Evolutionary conservation across 371 early-diverging fungal species (phyloP).

Genomic region (Mortierella sp.): DNA sequence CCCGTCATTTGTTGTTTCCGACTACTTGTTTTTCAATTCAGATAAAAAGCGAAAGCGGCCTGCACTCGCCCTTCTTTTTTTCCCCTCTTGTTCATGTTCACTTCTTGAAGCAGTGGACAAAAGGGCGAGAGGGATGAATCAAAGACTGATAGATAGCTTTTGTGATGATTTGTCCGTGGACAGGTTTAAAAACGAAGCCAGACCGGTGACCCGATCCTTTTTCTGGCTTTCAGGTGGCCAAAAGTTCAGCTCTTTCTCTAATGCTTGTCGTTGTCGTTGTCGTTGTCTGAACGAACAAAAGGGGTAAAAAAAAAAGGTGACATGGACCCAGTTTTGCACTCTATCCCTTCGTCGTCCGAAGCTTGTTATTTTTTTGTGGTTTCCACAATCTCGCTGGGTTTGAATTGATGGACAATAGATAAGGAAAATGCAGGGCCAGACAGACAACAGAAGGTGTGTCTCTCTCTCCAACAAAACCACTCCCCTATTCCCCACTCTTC

Average conservation of each 20-base stretch:
- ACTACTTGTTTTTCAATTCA: not conserved
- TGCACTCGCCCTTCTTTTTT: not conserved
- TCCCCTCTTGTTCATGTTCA: not conserved
- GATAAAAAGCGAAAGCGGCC: not conserved
- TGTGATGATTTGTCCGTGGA: constrained; percentile 2
- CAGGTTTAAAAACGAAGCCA: not conserved
- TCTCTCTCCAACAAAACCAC: not conserved
- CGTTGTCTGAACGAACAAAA: not conserved
- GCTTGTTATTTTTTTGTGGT: not conserved
- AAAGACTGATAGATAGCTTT: not conserved
- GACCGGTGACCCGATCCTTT: not conserved
- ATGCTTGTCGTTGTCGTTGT: not conserved
- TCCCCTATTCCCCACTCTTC: not conserved
- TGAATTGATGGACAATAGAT: not conserved
- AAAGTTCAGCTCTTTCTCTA: not conserved
- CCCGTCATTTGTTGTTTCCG: not conserved
- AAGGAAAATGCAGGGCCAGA: constrained; percentile 8
- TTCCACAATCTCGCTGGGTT: constrained; percentile 11
- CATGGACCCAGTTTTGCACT: not conserved
- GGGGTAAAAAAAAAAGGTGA: not conserved
- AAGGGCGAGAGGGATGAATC: not conserved
- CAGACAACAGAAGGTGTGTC: not conserved
- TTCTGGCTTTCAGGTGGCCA: not conserved
- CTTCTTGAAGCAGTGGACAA: not conserved
- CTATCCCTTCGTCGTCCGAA: not conserved